A percentile compares a stretch with the other conserved stretches of the same genome.
These are phyloP conservation scores for Penicillium egyptiacum DNA, from an alignment of 495 filamentous ascomycete genomes.

Conservation along the genomic window DNA sequence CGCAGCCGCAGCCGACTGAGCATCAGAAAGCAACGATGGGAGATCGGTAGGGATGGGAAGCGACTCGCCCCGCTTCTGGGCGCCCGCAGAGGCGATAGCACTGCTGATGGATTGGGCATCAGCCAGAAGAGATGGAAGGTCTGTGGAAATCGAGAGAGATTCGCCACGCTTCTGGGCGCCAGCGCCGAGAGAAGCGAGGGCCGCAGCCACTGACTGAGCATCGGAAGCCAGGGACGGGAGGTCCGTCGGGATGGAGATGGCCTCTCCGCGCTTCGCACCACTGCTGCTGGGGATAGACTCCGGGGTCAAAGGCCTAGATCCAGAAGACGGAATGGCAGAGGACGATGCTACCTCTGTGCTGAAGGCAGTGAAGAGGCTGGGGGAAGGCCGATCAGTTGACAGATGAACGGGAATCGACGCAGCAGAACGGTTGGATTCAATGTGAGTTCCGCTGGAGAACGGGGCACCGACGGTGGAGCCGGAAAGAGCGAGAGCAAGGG, in stretches of 20 bases:
- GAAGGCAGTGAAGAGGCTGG: slow-evolving; percentile 11
- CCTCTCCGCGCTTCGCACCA: slow-evolving; percentile 1
- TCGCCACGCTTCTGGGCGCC: slow-evolving; percentile 14
- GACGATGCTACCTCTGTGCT: slow-evolving; percentile 3
- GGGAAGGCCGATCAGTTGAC: slow-evolving; percentile 8
- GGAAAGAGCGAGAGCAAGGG: slow-evolving; percentile 19
- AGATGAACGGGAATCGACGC: slow-evolving; percentile 7
- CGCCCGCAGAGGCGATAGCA: slow-evolving; percentile 7
- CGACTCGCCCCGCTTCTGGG: slow-evolving; percentile 16
- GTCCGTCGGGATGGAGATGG: slow-evolving; percentile 9
- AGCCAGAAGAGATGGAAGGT: slow-evolving; percentile 10
- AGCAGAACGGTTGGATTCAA: slow-evolving; percentile 4
- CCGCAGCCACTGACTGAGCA: slow-evolving; percentile 8
- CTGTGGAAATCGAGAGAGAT: slow-evolving; percentile 6
- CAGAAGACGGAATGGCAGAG: slow-evolving; percentile 5
- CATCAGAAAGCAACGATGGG: slow-evolving; percentile 15
- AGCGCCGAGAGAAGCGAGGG: slow-evolving; percentile 10
- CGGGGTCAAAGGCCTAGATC: slow-evolving; percentile 8
- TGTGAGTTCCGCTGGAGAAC: slow-evolving; percentile 18
- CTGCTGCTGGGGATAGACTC: neutral
- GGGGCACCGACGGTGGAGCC: slow-evolving; percentile 21
- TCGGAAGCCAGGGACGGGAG: slow-evolving; percentile 9
- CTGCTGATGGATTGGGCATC: slow-evolving; percentile 11
- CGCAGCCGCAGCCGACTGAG: slow-evolving; percentile 10
- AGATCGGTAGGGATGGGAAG: slow-evolving; percentile 21